Evolutionary conservation across 78 protist genomes (phyloP), one percentile per base, ranked within the genome.

Genomic region (Creolimax fragrantissima): DNA sequence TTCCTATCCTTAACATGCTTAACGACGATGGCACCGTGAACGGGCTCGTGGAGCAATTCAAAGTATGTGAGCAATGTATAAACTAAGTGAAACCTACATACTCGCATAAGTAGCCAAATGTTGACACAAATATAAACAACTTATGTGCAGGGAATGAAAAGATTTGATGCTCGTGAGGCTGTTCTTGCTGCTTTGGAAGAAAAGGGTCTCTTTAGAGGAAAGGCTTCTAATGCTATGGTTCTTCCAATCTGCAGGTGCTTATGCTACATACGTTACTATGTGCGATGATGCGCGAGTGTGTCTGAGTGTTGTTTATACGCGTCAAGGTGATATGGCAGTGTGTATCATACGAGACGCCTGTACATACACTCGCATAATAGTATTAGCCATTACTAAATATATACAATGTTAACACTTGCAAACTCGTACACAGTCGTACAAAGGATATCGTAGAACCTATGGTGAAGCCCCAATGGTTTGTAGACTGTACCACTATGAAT

Each of bases 391-490:
- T n/a, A n/a, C n/a, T n/a, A n/a, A n/a, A n/a, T n/a, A n/a, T n/a
- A n/a, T n/a, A n/a, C n/a, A n/a, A n/a, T n/a, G n/a, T n/a, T n/a
- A n/a, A n/a, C n/a, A n/a, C n/a, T n/a, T n/a, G n/a, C n/a, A n/a
- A n/a, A n/a, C n/a, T n/a, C n/a, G n/a, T n/a, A n/a, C n/a, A 37
- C 44, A 43, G 45, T 3, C 90, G 96, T 44, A 83, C 96, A 3
- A 90, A 90, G 17, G 99, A 99, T 93, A 32, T 98, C 4, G 42
- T 98, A 39, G 99, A 98, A 93, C 99, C 98, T 32, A 86, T 96
- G 84, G 67, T 98, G 6, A 93, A 93, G 94, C 98, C 98, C 44
- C 99, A 99, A 93, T 99, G 98, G 98, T 98, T 94, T 81, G 96
- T 96, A 67, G 43, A 94, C 81, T 95, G 97, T 90, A 42, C 44